Base-by-base conservation (phyloP, 352 stramenopile species). In the Phytophthora agathidicida region DNA sequence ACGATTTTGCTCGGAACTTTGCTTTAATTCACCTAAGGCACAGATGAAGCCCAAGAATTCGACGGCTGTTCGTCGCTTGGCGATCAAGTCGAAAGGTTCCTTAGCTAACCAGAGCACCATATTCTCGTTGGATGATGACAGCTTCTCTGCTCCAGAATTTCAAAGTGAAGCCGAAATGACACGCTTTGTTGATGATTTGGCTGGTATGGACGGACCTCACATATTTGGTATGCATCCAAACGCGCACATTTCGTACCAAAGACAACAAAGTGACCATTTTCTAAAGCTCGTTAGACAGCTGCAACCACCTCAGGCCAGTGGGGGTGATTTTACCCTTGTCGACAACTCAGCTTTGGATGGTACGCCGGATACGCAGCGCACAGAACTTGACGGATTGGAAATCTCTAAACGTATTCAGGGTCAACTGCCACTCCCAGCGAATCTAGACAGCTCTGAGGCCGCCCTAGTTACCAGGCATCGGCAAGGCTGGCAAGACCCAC, bases 171-270 rank as follows among this genome's bases (percentile, higher is more conserved):
- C 60, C 3, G 65, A 71, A 4, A 91, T 91, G 78, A 16, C 44
- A 1, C 48, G 35, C 1, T 85, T 89, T 43, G 64, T 93, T 7
- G 73, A 93, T 13, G 32, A 7, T 0, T 24, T 93, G 14, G 64
- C 80, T 1, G 24, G 68, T 6, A 60, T 88, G 47, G 79, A 91
- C 16, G 72, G 63, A 1, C 82, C 84, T 16, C 77, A 86, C n/a
- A 67, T 91, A 14, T 92, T 94, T 68, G 84, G 84, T 0, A 89
- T 94, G 75, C 84, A 94, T 51, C 73, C 81, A 23, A 94, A 94
- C 13, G 86, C 84, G 1, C 84, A 93, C 27, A 66, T 91, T 23
- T 80, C 83, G 24, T 87, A 81, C 45, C 71, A 89, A 23, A 73
- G 75, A 28, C 73, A 91, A 16, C 71, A 91, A 53, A 74, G 64